phyloP scores from a whole-genome alignment of 1,284 basidiomycete species.

The Volvariella surrecta region DNA sequence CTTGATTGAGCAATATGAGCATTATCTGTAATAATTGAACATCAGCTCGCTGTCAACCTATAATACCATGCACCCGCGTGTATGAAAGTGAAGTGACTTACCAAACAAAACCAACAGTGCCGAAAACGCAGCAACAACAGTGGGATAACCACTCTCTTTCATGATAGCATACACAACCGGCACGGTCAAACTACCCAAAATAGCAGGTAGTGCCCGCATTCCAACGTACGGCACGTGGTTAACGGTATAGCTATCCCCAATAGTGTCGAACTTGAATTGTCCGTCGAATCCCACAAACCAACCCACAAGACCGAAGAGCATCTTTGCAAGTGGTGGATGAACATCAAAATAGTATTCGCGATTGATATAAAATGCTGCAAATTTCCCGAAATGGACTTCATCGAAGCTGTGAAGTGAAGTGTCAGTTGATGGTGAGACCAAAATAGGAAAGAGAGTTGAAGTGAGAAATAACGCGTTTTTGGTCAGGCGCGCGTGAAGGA shows the following conservation, averaged over 20 bases:
- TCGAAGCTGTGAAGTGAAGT: slow-evolving; percentile 61
- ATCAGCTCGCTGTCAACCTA: no score
- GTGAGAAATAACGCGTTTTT: slow-evolving; percentile 2
- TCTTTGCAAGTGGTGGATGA: slow-evolving; percentile 93
- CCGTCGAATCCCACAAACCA: slow-evolving; percentile 98
- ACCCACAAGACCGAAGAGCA: slow-evolving; percentile 86
- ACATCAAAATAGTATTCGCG: slow-evolving; percentile 99
- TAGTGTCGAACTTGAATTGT: slow-evolving; percentile 88
- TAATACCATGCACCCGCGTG: not conserved
- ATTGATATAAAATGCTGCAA: slow-evolving; percentile 86
- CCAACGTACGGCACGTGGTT: slow-evolving; percentile 91
- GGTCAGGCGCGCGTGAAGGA: no score
- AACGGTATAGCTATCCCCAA: slow-evolving; percentile 88
- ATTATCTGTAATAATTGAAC: slow-evolving; percentile 67
- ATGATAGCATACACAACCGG: slow-evolving; percentile 94
- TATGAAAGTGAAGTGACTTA: slow-evolving; percentile 26
- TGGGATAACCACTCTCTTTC: slow-evolving; percentile 95
- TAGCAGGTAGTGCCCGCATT: slow-evolving; percentile 86
- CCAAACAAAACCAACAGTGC: slow-evolving; percentile 83
- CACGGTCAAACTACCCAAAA: slow-evolving; percentile 84
- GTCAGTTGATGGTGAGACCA: not conserved
- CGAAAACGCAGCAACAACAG: slow-evolving; percentile 83
- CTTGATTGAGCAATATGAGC: slow-evolving; percentile 94
- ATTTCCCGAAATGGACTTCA: slow-evolving; percentile 95
- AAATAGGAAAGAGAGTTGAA: slow-evolving; percentile 4